These are phyloP conservation scores for Adansonia digitata DNA, from an alignment of 345 rosid genomes.

Conservation along the genomic window DNA sequence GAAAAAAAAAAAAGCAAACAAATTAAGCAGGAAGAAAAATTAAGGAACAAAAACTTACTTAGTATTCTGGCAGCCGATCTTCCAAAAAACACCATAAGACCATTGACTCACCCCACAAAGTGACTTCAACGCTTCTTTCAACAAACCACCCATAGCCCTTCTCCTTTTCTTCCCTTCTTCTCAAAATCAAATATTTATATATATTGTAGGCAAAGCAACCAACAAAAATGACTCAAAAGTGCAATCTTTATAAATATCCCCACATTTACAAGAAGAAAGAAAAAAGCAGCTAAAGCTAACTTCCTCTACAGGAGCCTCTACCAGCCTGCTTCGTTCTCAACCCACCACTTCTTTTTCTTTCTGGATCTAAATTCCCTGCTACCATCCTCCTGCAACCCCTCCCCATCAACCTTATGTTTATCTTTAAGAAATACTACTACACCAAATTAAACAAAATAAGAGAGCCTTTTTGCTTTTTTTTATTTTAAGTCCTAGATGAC, in stretches of 20 bases:
- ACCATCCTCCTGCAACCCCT: conserved; percentile 70
- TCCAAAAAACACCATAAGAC: conserved; percentile 94
- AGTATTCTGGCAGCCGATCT: conserved; percentile 85
- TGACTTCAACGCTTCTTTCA: conserved; percentile 73
- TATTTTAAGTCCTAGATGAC: conserved; percentile 36
- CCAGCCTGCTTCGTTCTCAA: conserved; percentile 94
- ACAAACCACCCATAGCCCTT: conserved; percentile 57
- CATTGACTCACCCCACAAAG: conserved; percentile 71
- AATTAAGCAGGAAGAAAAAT: neutral
- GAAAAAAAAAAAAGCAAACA: neutral
- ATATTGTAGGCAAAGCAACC: conserved; percentile 21
- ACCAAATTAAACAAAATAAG: neutral
- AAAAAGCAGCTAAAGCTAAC: conserved; percentile 44
- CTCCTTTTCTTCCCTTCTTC: neutral
- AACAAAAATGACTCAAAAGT: conserved; percentile 13
- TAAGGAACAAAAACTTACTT: conserved; percentile 46
- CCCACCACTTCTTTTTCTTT: conserved; percentile 84
- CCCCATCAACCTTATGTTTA: conserved; percentile 2
- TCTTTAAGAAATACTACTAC: neutral
- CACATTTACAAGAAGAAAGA: conserved; percentile 17
- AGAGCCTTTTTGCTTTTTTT: neutral
- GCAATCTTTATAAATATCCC: neutral
- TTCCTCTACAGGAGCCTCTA: conserved; percentile 96
- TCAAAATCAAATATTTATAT: neutral
- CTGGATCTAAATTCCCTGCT: conserved; percentile 78